Evolutionary conservation across 176 grass and related monocot genomes (phyloP).

Genomic region (Bonia amplexicaulis): DNA sequence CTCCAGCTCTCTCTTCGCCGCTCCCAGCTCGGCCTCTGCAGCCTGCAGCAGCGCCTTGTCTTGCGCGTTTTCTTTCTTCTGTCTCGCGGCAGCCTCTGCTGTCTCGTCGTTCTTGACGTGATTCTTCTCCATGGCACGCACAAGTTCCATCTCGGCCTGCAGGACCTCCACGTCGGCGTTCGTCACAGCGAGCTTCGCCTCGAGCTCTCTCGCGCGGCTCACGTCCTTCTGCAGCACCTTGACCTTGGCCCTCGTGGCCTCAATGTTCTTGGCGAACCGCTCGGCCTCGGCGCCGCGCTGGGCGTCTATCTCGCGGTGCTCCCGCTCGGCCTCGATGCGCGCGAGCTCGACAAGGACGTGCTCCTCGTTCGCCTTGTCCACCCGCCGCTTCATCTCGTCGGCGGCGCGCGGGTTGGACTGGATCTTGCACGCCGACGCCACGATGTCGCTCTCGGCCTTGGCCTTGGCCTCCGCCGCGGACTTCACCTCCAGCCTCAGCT

Average conservation of each 20-base stretch:
- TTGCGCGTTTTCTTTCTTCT: slow-evolving; percentile 32
- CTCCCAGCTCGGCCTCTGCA: slow-evolving; percentile 42
- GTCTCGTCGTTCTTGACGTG: neutral
- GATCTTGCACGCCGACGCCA: slow-evolving; percentile 47
- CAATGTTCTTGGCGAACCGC: slow-evolving; percentile 43
- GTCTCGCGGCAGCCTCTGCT: neutral
- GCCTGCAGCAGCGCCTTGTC: slow-evolving; percentile 31
- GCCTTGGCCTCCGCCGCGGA: slow-evolving; percentile 57
- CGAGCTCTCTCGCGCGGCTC: slow-evolving; percentile 44
- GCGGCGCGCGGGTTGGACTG: slow-evolving; percentile 37
- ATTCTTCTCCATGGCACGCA: slow-evolving; percentile 69
- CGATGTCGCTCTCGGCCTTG: slow-evolving; percentile 70
- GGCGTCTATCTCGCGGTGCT: slow-evolving; percentile 62
- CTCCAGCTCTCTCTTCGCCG: slow-evolving; percentile 64
- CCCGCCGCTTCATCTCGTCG: slow-evolving; percentile 58
- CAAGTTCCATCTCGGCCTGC: slow-evolving; percentile 76
- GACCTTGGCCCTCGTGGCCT: slow-evolving; percentile 42
- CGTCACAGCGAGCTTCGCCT: slow-evolving; percentile 51
- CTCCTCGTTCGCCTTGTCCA: slow-evolving; percentile 85
- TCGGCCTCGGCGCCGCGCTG: slow-evolving; percentile 44
- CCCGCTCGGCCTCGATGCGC: slow-evolving; percentile 87
- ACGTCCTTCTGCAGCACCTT: slow-evolving; percentile 39
- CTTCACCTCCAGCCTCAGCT: slow-evolving; percentile 49
- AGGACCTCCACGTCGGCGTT: slow-evolving; percentile 67
- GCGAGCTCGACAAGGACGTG: slow-evolving; percentile 94